These are phyloP conservation scores for Dendrobium nobile DNA, from an alignment of 106 monocot species.

Conservation along the genomic window DNA sequence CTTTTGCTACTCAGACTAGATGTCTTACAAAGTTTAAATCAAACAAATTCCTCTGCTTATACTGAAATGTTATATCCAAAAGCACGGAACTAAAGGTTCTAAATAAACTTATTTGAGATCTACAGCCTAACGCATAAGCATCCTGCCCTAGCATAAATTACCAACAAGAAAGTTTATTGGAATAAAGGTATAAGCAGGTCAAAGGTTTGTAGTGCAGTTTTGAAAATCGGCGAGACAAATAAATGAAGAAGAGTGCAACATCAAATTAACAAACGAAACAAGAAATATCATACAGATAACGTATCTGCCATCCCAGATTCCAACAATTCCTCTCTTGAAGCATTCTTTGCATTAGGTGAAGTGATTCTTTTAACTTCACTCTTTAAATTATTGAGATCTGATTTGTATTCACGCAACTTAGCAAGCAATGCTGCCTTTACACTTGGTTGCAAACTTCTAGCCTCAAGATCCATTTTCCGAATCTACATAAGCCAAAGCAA, in stretches of 20 bases:
- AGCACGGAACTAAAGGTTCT: neutral
- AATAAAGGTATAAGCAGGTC: neutral
- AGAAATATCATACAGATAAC: conserved; percentile 27
- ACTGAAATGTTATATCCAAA: neutral
- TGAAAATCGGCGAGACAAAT: neutral
- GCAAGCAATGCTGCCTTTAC: conserved; percentile 59
- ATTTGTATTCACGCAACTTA: conserved; percentile 80
- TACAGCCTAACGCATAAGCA: neutral
- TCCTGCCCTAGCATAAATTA: neutral
- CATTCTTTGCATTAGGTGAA: conserved; percentile 20
- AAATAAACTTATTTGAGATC: neutral
- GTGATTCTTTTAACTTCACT: conserved; percentile 54
- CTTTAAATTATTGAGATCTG: conserved; percentile 76
- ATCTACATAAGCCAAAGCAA: conserved; percentile 35
- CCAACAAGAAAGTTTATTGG: neutral
- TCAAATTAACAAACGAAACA: neutral
- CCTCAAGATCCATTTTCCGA: conserved; percentile 87
- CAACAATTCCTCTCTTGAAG: conserved; percentile 62
- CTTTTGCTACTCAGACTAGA: too few relatives aligned
- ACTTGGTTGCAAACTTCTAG: conserved; percentile 65
- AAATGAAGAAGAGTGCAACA: neutral
- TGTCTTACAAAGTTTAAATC: too few relatives aligned
- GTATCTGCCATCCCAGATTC: conserved; percentile 71
- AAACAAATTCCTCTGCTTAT: neutral
- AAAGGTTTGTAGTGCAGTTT: neutral